Conservation (phyloP, 306 rosid genomes). For the Fragaria vesca region DNA sequence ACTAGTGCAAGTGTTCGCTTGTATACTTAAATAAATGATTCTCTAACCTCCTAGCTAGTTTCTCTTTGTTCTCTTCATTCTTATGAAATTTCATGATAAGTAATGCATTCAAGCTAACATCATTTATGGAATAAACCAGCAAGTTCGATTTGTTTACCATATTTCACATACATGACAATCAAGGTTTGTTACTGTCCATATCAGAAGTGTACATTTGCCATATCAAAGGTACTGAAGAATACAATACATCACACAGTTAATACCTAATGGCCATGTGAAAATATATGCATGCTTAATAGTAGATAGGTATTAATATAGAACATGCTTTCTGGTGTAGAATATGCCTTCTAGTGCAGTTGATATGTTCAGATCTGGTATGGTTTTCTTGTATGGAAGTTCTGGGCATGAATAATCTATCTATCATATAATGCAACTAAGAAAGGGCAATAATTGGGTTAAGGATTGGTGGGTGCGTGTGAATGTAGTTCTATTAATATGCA, state of each 20-base stretch:
- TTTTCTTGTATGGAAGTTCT: neutral
- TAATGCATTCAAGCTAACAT: neutral
- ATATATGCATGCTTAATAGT: neutral
- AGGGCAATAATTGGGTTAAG: too few relatives aligned
- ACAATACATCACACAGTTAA: neutral
- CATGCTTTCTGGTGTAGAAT: neutral
- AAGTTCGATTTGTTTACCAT: neutral
- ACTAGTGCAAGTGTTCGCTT: neutral
- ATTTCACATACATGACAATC: neutral
- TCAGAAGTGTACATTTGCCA: neutral
- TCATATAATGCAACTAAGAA: too few relatives aligned
- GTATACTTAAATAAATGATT: neutral
- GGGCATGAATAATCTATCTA: neutral
- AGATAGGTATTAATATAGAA: neutral
- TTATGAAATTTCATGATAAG: neutral
- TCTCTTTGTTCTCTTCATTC: conserved; percentile 3
- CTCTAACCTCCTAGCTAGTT: neutral
- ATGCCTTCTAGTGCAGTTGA: neutral
- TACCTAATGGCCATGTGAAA: neutral
- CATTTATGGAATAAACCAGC: neutral
- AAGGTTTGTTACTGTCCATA: neutral
- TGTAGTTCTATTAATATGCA: neutral
- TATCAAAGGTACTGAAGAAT: neutral
- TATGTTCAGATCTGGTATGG: neutral
- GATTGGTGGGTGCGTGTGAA: too few relatives aligned